A percentile compares a stretch with the other conserved stretches of the same genome.
These are phyloP conservation scores for Pythium pyrilobum DNA, from an alignment of 352 stramenopile genomes.

Conservation along the genomic window DNA sequence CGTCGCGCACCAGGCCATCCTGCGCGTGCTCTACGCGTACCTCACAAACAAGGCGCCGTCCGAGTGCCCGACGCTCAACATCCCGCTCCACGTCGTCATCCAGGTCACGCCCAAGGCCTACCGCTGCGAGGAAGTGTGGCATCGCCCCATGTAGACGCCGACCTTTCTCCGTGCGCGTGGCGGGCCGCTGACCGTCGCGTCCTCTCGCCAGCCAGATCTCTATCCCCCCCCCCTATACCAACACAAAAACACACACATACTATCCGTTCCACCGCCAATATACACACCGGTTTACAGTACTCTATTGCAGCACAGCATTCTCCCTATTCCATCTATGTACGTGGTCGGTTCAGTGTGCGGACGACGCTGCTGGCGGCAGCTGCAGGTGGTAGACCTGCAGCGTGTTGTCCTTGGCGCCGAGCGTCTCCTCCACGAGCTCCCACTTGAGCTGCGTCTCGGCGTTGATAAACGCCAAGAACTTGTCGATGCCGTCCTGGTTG, in stretches of 20 bases:
- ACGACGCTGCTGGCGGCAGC: slow-evolving; percentile 11
- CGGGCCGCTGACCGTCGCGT: no score
- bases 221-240: no score
- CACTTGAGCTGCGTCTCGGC: slow-evolving; percentile 39
- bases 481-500: slow-evolving; percentile 76
- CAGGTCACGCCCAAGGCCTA: slow-evolving; percentile 94
- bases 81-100: slow-evolving; percentile 94
- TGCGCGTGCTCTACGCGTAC: slow-evolving; percentile 95
- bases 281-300: no score
- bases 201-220: no score
- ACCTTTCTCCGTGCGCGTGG: no score
- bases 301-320: no score
- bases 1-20: slow-evolving; percentile 94
- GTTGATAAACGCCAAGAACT: slow-evolving; percentile 63
- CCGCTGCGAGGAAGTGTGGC: slow-evolving; percentile 92
- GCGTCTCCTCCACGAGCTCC: slow-evolving; percentile 36
- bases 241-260: no score
- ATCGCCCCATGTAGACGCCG: slow-evolving; percentile 74
- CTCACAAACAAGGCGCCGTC: slow-evolving; percentile 91
- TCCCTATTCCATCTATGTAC: neutral
- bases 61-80: slow-evolving; percentile 91
- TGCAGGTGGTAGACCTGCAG: slow-evolving; percentile 68
- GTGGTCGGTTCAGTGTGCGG: neutral
- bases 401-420: slow-evolving; percentile 47
- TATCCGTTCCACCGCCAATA: no score